Evolutionary conservation across 2,329 filamentous ascomycete genomes (phyloP), one percentile per base, ranked within the genome.

Genomic region (Alternaria incomplexa): DNA sequence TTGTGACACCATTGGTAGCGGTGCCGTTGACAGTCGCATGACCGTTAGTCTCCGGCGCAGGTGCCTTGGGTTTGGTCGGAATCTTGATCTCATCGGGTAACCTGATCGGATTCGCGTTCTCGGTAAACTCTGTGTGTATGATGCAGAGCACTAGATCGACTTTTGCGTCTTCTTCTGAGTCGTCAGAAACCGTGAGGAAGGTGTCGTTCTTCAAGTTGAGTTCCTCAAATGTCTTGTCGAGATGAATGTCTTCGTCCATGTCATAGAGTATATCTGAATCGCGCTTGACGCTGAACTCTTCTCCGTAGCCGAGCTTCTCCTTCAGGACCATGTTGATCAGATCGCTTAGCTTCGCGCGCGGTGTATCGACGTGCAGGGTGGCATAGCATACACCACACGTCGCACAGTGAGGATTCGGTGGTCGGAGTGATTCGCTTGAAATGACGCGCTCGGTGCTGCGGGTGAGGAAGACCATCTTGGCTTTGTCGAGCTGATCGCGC

Each of bases 401-500:
- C 12, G 91, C 89, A 71, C 96, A 99, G 9, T 91, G 86, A 0
- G 90, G 90, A 68, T 96, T 96, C 0, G 96, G 95, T 20, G 84
- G 79, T 25, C 82, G 82, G 3, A 89, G 77, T 9, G 80, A 77
- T 64, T 90, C 86, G 20, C 84, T 84, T 44, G 85, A 86, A 64
- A 90, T 83, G 12, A 86, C 84, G 26, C 88, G 85, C 57, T 87
- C 87, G 5, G 85, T 85, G 26, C 68, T 87, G 1, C 90, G 89
- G 58, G 92, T 92, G 51, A 97, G 84, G 79, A 97, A 97, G 12
- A 97, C 90, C 86, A 96, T 95, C 77, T 91, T 94, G 0, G 90
- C 89, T 70, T 89, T 87, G 32, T 85, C 82, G 62, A 90, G 90
- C 52, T 86, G 83, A 20, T 89, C 87, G 74, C 86, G 90, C 61